Evolutionary conservation across 495 filamentous ascomycete species (phyloP).

Genomic region (Hypoxylon fuscum): DNA sequence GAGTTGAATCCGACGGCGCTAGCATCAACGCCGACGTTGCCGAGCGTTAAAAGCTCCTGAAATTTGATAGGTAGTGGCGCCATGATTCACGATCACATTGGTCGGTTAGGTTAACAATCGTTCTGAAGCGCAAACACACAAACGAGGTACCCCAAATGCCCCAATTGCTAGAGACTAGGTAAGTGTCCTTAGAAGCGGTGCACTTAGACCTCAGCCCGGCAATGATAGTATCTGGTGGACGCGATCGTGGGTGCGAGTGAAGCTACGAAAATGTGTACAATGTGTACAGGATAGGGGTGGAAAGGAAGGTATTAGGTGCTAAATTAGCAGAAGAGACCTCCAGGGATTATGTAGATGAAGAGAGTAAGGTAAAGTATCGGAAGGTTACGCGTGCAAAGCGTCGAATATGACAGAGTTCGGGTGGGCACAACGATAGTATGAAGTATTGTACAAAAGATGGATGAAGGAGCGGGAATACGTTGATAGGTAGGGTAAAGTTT

Average conservation of each 20-base stretch:
- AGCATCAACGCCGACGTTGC: slow-evolving; percentile 82
- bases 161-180: slow-evolving; percentile 18
- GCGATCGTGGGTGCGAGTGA: slow-evolving; percentile 9
- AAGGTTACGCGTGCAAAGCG: slow-evolving; percentile 25
- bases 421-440: slow-evolving; percentile 17
- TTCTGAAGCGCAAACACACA: slow-evolving; percentile 31
- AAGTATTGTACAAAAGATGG: slow-evolving; percentile 42
- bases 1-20: slow-evolving; percentile 94
- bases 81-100: slow-evolving; percentile 52
- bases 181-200: slow-evolving; percentile 24
- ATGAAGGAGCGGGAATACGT: slow-evolving; percentile 21
- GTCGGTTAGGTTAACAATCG: slow-evolving; percentile 23
- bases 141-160: too few species aligned
- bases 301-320: slow-evolving; percentile 37
- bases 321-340: slow-evolving; percentile 34
- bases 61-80: slow-evolving; percentile 86
- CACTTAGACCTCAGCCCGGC: slow-evolving; percentile 13
- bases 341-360: slow-evolving; percentile 39
- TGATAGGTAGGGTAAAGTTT: slow-evolving; percentile 5
- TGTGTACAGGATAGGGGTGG: slow-evolving; percentile 27
- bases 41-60: slow-evolving; percentile 89
- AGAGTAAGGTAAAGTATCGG: slow-evolving; percentile 33
- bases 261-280: slow-evolving; percentile 11
- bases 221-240: slow-evolving; percentile 7
- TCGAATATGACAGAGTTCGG: slow-evolving; percentile 6